Evolutionary conservation across 306 rosid species (phyloP).

Genomic region (Ceratonia siliqua): DNA sequence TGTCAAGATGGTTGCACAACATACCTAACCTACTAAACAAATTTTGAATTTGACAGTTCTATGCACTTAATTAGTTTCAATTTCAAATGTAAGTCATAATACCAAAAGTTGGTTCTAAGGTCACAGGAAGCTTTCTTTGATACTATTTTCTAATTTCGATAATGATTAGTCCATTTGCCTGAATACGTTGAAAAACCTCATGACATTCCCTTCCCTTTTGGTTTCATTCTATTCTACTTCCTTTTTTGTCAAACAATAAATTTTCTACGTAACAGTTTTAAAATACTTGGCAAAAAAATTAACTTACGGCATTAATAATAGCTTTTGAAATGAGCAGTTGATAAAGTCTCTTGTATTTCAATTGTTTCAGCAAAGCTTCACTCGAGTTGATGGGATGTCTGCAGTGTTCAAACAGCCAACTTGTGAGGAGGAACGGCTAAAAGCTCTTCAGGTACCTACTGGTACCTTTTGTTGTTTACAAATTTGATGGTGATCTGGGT

Average conservation of each 20-base stretch:
- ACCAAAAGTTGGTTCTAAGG: background rate
- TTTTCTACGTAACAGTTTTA: background rate
- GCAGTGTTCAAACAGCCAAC: slow-evolving; percentile 22
- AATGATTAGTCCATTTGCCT: too few species aligned
- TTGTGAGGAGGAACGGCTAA: slow-evolving; percentile 18
- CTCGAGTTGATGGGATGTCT: slow-evolving; percentile 16
- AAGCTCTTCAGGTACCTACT: slow-evolving; percentile 20
- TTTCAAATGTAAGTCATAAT: background rate
- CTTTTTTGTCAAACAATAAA: background rate
- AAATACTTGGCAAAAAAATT: background rate
- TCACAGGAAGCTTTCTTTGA: background rate
- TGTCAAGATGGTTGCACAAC: background rate
- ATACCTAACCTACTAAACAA: background rate
- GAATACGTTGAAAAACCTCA: too few species aligned
- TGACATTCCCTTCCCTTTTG: too few species aligned
- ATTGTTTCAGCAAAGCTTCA: background rate
- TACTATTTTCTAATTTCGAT: background rate
- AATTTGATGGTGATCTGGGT: too few species aligned
- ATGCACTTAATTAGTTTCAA: background rate
- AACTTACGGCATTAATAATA: background rate
- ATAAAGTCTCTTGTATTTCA: background rate
- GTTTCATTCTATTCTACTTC: background rate
- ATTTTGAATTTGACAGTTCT: too few species aligned
- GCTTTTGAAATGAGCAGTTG: background rate
- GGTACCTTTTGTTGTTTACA: background rate